Evolutionary conservation across 148 eudicot species (phyloP).

Genomic region (Rhododendron henanense): DNA sequence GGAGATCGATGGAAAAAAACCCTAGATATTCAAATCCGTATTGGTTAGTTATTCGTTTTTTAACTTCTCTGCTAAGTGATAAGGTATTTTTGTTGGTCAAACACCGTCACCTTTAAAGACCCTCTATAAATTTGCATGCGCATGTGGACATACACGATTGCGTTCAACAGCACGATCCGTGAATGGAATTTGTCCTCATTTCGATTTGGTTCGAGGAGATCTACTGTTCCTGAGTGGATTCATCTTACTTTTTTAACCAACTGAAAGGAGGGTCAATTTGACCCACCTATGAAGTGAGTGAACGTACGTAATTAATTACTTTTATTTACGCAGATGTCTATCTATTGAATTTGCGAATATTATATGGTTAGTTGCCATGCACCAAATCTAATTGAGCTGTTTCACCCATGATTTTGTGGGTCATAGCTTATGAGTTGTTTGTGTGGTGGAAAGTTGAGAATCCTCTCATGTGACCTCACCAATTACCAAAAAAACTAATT

Average conservation of each 20-base stretch:
- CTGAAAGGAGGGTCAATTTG: neutral
- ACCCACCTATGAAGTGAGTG: neutral
- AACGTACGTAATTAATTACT: no score
- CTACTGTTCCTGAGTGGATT: neutral
- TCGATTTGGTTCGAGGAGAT: neutral
- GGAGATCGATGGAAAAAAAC: neutral
- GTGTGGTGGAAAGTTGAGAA: constrained; percentile 36
- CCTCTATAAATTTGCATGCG: neutral
- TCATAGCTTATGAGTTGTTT: constrained; percentile 32
- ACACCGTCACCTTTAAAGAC: neutral
- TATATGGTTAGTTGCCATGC: constrained; percentile 28
- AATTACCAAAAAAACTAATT: neutral
- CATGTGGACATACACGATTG: neutral
- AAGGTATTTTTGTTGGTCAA: constrained; percentile 9
- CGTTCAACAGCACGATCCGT: neutral
- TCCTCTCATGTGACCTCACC: constrained; percentile 19
- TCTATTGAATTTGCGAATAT: neutral
- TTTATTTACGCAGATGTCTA: neutral
- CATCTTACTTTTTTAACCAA: neutral
- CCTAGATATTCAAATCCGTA: neutral
- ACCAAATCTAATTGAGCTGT: constrained; percentile 57
- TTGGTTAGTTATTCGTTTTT: neutral
- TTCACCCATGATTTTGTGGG: constrained; percentile 49
- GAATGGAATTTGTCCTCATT: neutral
- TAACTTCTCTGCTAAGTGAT: neutral